Percentiles rank a stretch among this genome's conserved stretches.
These are phyloP conservation scores for Vitellaria paradoxa DNA, from an alignment of 179 eudicot species.

Conservation along the genomic window DNA sequence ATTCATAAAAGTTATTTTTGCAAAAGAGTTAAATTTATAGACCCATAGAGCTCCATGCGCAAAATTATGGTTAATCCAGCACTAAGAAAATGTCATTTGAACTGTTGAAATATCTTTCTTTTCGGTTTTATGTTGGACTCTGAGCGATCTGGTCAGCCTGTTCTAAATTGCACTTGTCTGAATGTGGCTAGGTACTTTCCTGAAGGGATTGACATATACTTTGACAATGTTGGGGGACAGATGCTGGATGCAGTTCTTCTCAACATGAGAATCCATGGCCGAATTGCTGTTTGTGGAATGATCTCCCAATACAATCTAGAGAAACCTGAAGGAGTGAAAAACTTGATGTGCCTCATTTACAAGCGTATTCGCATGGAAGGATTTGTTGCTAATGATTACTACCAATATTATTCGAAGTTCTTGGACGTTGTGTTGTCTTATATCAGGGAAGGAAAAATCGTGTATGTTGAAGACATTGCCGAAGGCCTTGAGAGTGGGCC, in stretches of 20 bases:
- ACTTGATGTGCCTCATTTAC: constrained; percentile 29
- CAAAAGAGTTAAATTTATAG: no score
- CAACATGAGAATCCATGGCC: constrained; percentile 51
- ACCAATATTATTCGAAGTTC: constrained; percentile 38
- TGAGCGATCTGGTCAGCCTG: no score
- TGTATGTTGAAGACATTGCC: constrained; percentile 41
- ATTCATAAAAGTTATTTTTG: no score
- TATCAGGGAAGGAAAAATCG: constrained; percentile 37
- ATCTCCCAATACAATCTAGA: constrained; percentile 58
- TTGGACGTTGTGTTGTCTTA: constrained; percentile 39
- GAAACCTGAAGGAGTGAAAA: constrained; percentile 43
- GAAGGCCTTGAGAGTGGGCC: constrained; percentile 51
- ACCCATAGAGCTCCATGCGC: no score
- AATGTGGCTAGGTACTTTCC: constrained; percentile 36
- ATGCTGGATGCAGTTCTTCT: constrained; percentile 54
- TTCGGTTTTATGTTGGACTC: no score
- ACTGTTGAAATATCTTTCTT: no score
- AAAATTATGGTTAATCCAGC: no score
- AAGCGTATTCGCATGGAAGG: constrained; percentile 48
- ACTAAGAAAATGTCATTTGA: no score
- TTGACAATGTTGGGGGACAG: constrained; percentile 61
- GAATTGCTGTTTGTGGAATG: constrained; percentile 63
- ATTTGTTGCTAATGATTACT: constrained; percentile 34
- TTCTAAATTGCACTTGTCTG: not conserved
- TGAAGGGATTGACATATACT: constrained; percentile 62